phyloP scores from a whole-genome alignment of 2,329 filamentous ascomycete species.

The Penicillium paneum region DNA sequence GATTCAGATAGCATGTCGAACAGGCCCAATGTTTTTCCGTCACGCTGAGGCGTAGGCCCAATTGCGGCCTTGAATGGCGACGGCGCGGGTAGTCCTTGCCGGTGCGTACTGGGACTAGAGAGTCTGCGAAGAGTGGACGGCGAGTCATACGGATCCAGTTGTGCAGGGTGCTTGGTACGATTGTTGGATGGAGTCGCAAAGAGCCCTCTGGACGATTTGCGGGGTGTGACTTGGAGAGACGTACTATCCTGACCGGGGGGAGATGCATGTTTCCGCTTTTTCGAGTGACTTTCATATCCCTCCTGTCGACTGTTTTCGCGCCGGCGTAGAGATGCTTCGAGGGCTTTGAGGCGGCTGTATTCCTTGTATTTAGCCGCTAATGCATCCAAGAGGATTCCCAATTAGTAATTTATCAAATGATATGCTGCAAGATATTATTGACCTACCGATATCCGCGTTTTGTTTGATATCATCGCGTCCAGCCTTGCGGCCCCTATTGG shows the following conservation, averaged over 20 bases:
- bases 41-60: conserved; percentile 49
- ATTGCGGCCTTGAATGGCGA: conserved; percentile 41
- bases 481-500: conserved; percentile 45
- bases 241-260: conserved; percentile 23
- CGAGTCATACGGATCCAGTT: conserved; percentile 46
- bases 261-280: conserved; percentile 35
- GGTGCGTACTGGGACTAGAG: conserved; percentile 37
- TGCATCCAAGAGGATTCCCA: neutral
- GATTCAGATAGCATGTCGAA: conserved; percentile 48
- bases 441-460: conserved; percentile 43
- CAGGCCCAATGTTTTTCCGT: conserved; percentile 48
- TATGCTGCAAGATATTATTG: neutral
- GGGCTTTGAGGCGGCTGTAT: conserved; percentile 43
- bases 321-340: conserved; percentile 25
- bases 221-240: conserved; percentile 31
- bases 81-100: conserved; percentile 26
- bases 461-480: conserved; percentile 49
- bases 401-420: neutral
- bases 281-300: conserved; percentile 18
- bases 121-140: conserved; percentile 39
- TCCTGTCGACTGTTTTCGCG: conserved; percentile 21
- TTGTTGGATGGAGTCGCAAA: conserved; percentile 35
- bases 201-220: conserved; percentile 32
- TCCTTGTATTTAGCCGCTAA: conserved; percentile 49
- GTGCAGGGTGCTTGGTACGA: conserved; percentile 32